These are phyloP conservation scores for Staphylotrichum tortipilum DNA, from an alignment of 495 filamentous ascomycete genomes.

Conservation along the genomic window DNA sequence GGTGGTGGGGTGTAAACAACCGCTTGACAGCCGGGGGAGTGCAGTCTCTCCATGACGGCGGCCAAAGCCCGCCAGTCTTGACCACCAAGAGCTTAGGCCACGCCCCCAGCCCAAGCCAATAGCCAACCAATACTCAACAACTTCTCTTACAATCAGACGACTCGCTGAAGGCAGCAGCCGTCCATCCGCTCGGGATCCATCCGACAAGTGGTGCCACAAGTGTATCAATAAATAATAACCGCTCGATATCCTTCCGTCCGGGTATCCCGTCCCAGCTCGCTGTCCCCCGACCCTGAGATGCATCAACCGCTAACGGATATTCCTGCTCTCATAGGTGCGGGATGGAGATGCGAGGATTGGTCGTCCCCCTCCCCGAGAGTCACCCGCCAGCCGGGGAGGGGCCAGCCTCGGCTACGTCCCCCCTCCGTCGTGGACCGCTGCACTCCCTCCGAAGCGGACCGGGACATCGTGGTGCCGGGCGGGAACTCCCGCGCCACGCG, in stretches of 20 bases:
- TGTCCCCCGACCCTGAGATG: neutral
- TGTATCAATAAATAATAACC: neutral
- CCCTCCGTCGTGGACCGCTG: conserved; percentile 8
- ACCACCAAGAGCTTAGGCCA: too few species aligned
- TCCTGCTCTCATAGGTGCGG: neutral
- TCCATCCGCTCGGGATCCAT: too few species aligned
- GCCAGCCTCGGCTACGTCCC: conserved; percentile 7
- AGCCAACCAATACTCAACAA: too few species aligned
- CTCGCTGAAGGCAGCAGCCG: too few species aligned
- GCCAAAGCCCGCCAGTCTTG: too few species aligned
- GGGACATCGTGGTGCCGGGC: conserved; percentile 16
- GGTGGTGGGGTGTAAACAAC: too few species aligned
- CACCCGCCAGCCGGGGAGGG: neutral
- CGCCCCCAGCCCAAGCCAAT: too few species aligned
- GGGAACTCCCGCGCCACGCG: conserved; percentile 16
- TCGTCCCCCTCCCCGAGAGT: neutral
- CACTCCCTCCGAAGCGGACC: neutral
- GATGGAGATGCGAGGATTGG: neutral
- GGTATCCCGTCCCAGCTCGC: too few species aligned
- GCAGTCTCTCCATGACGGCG: neutral
- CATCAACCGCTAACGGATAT: neutral
- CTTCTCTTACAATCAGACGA: too few species aligned
- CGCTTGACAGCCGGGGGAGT: too few species aligned
- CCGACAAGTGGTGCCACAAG: neutral
- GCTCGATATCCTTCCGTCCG: too few species aligned